Conservation (phyloP, 2,329 filamentous ascomycete genomes). For the Dendrostoma leiphaemia region DNA sequence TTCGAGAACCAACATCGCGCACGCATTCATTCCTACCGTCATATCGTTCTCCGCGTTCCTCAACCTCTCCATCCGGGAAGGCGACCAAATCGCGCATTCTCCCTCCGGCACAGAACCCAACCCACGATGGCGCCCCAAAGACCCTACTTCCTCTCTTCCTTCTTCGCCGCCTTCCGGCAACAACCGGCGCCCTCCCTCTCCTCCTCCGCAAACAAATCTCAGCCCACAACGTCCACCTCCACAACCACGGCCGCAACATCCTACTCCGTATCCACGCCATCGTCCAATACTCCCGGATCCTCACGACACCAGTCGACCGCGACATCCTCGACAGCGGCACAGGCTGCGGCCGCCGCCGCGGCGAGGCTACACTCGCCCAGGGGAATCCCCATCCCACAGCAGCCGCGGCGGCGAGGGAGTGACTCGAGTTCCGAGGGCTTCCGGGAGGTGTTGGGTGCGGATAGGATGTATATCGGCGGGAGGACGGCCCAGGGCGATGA, state of each 20-base stretch:
- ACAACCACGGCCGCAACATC: conserved; percentile 22
- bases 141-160: conserved; percentile 55
- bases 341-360: conserved; percentile 27
- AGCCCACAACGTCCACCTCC: conserved; percentile 27
- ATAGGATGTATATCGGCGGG: conserved; percentile 82
- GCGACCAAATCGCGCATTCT: not conserved
- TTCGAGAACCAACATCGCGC: too few species aligned
- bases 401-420: conserved; percentile 60
- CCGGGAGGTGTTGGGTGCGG: conserved; percentile 66
- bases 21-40: too few species aligned
- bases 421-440: conserved; percentile 77
- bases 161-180: conserved; percentile 55
- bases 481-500: conserved; percentile 75
- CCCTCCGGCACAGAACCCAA: not conserved
- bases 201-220: conserved; percentile 36
- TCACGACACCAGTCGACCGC: conserved; percentile 19
- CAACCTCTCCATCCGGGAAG: not conserved
- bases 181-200: conserved; percentile 34
- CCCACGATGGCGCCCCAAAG: conserved; percentile 49
- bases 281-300: conserved; percentile 27
- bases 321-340: conserved; percentile 25
- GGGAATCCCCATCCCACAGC: conserved; percentile 39
- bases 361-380: conserved; percentile 11
- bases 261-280: conserved; percentile 23
- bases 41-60: too few species aligned